These are phyloP conservation scores for Rosa persica DNA, from an alignment of 306 rosid genomes.

Conservation along the genomic window DNA sequence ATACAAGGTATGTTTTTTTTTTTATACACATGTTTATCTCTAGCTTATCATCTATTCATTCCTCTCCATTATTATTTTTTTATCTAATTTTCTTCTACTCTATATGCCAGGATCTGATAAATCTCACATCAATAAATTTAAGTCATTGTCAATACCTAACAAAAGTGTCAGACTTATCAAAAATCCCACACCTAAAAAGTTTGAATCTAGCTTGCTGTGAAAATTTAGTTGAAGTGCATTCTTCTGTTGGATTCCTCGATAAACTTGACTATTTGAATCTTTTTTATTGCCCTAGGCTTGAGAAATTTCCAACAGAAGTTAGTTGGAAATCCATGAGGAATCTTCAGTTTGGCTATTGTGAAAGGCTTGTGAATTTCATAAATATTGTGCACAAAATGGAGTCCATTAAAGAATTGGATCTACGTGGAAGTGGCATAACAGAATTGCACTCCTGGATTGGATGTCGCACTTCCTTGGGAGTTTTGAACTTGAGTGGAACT, in stretches of 20 bases:
- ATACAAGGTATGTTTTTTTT: slow-evolving; percentile 1
- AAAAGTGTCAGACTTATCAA: not conserved
- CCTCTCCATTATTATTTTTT: not conserved
- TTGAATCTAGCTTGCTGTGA: not conserved
- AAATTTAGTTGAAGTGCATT: not conserved
- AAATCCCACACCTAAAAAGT: not conserved
- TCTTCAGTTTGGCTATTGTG: not conserved
- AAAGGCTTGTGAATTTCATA: not conserved
- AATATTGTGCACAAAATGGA: not conserved
- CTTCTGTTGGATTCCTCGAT: not conserved
- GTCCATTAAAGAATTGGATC: not conserved
- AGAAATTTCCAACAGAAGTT: not conserved
- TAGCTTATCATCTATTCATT: not conserved
- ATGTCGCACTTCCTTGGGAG: not conserved
- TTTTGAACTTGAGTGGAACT: not conserved
- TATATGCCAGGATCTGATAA: no score
- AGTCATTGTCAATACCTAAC: not conserved
- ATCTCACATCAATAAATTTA: not conserved
- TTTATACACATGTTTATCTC: not conserved
- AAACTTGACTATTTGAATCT: not conserved
- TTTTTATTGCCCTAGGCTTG: not conserved
- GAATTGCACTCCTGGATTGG: not conserved
- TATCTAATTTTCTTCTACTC: no score
- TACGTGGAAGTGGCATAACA: not conserved
- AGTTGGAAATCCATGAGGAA: not conserved